Evolutionary conservation across 1,284 basidiomycete genomes (phyloP).

Genomic region (Pseudozyma sp.): DNA sequence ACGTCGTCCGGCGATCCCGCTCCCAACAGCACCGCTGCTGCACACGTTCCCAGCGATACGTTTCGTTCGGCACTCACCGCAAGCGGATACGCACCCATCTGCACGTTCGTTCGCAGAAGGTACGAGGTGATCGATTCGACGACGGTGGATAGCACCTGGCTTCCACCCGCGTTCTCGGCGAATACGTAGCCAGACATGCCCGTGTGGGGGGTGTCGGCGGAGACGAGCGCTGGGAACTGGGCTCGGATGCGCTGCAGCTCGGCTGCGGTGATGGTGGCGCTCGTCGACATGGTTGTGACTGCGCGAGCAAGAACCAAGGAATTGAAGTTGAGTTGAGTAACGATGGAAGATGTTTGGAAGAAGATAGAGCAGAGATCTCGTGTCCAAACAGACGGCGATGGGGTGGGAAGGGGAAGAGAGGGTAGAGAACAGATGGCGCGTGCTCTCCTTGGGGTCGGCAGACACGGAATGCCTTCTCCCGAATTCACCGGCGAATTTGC

Average conservation of each 20-base stretch:
- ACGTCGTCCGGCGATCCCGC: conserved; percentile 76
- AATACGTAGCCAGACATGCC: conserved; percentile 70
- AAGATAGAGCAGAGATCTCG: neutral
- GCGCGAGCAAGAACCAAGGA: too few relatives aligned
- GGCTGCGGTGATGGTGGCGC: neutral
- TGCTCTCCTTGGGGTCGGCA: neutral
- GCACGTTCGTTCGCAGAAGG: conserved; percentile 78
- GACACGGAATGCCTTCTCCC: neutral
- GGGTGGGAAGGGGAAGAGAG: neutral
- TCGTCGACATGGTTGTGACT: conserved; percentile 3
- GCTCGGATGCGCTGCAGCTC: conserved; percentile 13
- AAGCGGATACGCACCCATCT: conserved; percentile 76
- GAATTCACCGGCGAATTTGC: neutral
- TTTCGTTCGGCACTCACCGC: conserved; percentile 73
- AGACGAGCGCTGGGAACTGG: conserved; percentile 24
- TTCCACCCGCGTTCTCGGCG: conserved; percentile 83
- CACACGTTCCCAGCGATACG: conserved; percentile 73
- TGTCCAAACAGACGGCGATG: too few relatives aligned
- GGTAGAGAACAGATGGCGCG: neutral
- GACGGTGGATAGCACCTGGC: conserved; percentile 73
- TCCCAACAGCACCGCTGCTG: conserved; percentile 76
- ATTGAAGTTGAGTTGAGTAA: too few relatives aligned
- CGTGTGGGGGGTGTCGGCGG: conserved; percentile 12
- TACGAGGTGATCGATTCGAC: conserved; percentile 77
- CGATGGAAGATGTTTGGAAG: neutral